Evolutionary conservation across 169 alveolate genomes (phyloP).

Genomic region (Theileria luwenshuni): DNA sequence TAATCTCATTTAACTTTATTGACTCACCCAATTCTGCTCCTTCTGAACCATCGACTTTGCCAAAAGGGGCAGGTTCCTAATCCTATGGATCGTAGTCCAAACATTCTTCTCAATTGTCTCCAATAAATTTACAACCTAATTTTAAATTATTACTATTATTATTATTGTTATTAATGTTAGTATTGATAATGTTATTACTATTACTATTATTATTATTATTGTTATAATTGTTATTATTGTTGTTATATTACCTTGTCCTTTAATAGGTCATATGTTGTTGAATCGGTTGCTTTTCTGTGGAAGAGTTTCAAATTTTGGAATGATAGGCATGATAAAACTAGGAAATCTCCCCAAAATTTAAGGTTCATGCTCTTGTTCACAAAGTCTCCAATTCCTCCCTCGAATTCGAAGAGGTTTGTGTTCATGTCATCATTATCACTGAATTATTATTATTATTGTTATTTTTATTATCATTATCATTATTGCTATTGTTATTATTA

Average conservation of each 20-base stretch:
- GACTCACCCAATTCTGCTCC: slow-evolving; percentile 67
- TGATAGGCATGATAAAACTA: slow-evolving; percentile 31
- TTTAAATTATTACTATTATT: neutral
- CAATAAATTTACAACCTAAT: slow-evolving; percentile 33
- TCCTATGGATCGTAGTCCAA: slow-evolving; percentile 28
- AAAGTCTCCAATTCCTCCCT: slow-evolving; percentile 20
- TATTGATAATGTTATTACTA: no score
- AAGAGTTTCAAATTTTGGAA: slow-evolving; percentile 51
- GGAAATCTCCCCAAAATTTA: slow-evolving; percentile 36
- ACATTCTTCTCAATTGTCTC: slow-evolving; percentile 45
- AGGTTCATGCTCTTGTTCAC: slow-evolving; percentile 28
- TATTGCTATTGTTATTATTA: neutral
- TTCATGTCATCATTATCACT: neutral
- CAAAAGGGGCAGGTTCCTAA: slow-evolving; percentile 21
- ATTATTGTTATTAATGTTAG: neutral
- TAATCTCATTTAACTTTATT: neutral
- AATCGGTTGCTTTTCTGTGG: slow-evolving; percentile 43
- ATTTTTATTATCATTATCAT: neutral
- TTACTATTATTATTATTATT: no score
- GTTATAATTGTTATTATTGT: neutral
- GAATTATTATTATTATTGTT: neutral
- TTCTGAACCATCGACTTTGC: slow-evolving; percentile 23
- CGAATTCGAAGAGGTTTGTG: slow-evolving; percentile 23
- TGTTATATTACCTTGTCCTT: slow-evolving; percentile 39
- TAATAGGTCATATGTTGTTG: slow-evolving; percentile 39